phyloP scores from a whole-genome alignment of 345 rosid genomes.

The Corchorus capsularis region DNA sequence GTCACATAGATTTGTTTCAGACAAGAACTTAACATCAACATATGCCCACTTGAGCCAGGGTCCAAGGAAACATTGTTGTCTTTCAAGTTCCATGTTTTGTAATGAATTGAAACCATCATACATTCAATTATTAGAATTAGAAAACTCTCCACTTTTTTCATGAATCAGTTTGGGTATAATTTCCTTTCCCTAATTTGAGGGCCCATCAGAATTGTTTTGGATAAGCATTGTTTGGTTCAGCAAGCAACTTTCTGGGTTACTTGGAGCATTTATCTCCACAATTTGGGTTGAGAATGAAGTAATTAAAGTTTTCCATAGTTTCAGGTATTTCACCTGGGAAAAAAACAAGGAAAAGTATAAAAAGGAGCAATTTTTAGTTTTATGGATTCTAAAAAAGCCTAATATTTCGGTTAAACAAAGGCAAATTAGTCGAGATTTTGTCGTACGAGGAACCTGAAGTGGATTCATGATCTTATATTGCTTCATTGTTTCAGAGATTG shows the following conservation, averaged over 20 bases:
- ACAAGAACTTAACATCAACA: neutral
- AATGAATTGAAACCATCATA: neutral
- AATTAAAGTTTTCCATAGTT: too few relatives aligned
- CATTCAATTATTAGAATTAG: neutral
- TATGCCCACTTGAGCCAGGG: neutral
- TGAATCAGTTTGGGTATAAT: neutral
- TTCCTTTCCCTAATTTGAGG: neutral
- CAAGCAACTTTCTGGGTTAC: neutral
- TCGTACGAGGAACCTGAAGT: neutral
- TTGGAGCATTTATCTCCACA: neutral
- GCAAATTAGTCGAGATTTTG: neutral
- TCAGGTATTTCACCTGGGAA: too few relatives aligned
- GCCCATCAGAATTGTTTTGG: neutral
- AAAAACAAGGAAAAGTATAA: too few relatives aligned
- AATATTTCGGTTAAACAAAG: neutral
- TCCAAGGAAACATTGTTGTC: neutral
- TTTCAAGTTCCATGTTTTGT: neutral
- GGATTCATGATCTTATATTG: neutral
- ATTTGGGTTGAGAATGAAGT: too few relatives aligned
- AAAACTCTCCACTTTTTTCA: neutral
- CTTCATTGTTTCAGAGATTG: neutral
- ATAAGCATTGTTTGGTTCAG: slow-evolving; percentile 3
- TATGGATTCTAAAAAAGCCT: neutral
- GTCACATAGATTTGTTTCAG: neutral
- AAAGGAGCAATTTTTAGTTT: too few relatives aligned